Percentiles rank a stretch among this genome's conserved stretches.
Conservation (phyloP, 352 stramenopile genomes). For the Globisporangium heterothallicum region DNA sequence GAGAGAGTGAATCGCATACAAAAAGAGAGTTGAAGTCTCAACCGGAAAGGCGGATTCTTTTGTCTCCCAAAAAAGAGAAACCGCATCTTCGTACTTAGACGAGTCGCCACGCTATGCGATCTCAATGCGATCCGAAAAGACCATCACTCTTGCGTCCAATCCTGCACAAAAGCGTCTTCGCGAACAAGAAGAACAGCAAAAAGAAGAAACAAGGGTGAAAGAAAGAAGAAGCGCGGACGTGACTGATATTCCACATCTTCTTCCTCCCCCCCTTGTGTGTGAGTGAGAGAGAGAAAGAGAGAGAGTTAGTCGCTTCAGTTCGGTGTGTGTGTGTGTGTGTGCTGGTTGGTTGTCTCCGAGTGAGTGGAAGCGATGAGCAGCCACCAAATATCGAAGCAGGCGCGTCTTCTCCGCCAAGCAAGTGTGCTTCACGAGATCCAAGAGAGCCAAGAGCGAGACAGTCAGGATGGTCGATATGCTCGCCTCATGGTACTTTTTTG, state of each 20-base stretch:
- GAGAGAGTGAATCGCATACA: too few relatives aligned
- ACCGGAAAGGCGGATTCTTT: too few relatives aligned
- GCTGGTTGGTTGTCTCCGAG: too few relatives aligned
- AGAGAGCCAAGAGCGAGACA: constrained; percentile 72
- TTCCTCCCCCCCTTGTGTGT: background rate
- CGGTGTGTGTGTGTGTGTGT: too few relatives aligned
- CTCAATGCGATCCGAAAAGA: constrained; percentile 3
- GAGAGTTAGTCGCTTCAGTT: too few relatives aligned
- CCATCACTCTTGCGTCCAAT: constrained; percentile 7
- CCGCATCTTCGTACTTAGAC: constrained; percentile 3
- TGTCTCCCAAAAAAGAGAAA: background rate
- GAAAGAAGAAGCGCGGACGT: background rate
- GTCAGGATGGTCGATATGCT: constrained; percentile 58
- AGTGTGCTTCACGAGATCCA: constrained; percentile 78
- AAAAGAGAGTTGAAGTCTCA: constrained; percentile 5
- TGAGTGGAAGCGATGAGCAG: constrained; percentile 16
- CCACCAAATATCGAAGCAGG: constrained; percentile 17
- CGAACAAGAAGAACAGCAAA: background rate
- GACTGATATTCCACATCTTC: background rate
- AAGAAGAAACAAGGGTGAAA: constrained; percentile 2
- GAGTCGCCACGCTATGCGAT: background rate
- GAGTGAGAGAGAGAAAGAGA: background rate
- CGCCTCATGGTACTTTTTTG: constrained; percentile 55
- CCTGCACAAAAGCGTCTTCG: background rate
- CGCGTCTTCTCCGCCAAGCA: constrained; percentile 45